These are phyloP conservation scores for Antrodiella citrinella DNA, from an alignment of 768 basidiomycete species.

Conservation along the genomic window DNA sequence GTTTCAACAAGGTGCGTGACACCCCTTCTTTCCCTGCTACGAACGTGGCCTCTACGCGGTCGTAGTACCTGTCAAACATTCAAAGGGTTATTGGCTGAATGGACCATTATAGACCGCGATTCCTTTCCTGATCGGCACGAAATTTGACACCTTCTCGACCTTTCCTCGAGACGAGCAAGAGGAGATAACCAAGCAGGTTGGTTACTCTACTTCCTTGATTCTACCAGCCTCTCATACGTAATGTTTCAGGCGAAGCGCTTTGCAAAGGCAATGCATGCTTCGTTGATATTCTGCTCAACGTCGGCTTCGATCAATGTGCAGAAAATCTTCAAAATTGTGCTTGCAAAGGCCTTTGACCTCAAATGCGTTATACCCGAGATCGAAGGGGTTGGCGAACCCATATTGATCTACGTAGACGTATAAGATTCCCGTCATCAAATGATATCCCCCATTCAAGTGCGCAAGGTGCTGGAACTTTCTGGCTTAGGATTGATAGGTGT, in stretches of 20 bases:
- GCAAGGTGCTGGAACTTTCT: neutral
- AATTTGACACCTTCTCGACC: constrained; percentile 94
- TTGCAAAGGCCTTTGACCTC: constrained; percentile 95
- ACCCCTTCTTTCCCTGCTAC: neutral
- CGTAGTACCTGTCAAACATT: neutral
- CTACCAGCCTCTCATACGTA: neutral
- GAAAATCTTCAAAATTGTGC: constrained; percentile 98
- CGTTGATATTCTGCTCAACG: constrained; percentile 98
- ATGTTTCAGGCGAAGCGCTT: constrained; percentile 82
- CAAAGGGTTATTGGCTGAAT: neutral
- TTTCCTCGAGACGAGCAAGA: constrained; percentile 98
- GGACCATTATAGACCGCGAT: constrained; percentile 72
- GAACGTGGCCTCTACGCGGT: neutral
- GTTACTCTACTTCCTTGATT: constrained; percentile 11
- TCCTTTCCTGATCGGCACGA: constrained; percentile 96
- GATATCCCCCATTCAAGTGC: neutral
- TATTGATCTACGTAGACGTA: constrained; percentile 89
- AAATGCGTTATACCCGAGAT: constrained; percentile 99
- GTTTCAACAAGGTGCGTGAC: constrained; percentile 88
- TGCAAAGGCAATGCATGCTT: constrained; percentile 98
- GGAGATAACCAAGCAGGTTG: constrained; percentile 95
- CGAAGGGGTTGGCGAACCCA: constrained; percentile 91
- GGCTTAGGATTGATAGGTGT: neutral
- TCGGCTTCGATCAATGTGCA: constrained; percentile 99
- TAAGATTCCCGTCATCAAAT: constrained; percentile 18